Base-by-base conservation (phyloP, 1,284 basidiomycete species). In the Austroboletus niveus region DNA sequence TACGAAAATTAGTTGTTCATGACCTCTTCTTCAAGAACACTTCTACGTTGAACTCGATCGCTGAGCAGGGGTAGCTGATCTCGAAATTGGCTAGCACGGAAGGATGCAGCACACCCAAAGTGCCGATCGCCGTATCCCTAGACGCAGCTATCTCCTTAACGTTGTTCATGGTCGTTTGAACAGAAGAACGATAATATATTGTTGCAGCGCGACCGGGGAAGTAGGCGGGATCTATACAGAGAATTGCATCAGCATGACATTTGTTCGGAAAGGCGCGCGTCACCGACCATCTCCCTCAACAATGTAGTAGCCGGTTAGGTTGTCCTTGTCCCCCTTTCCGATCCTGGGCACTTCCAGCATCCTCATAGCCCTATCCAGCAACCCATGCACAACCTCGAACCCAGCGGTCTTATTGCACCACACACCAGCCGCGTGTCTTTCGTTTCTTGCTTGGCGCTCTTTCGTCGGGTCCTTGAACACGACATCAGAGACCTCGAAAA, bases 391-490 rank as follows among this genome's bases (percentile, higher is more conserved):
- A 57, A 97, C 82, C 75, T 99, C 97, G 70, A 99, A 99, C 8
- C 93, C 93, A 17, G 96, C 97, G 14, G 88, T 90, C 76, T 92
- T 94, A 72, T 97, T 96, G 71, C 93, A 94, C 86, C 93, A 98
- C 31, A 98, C 82, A 0, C 91, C 96, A 0, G 85, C 92, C 1
- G 94, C 86, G 62, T 92, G 88, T 52, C 95, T 79, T 48, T 88
- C 84, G 70, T 99, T 99, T 56, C 87, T 79, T 38, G 93, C 80
- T 70, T 94, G 90, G 41, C 95, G 81, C 72, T 99, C 94, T 54
- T 79, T 73, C 34, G 73, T 71, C 12, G 69, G 61, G 69, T 98
- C 94, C 70, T 98, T 96, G 73, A 95, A 81, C 24, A 92, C 94
- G 40, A 99, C 82, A 69, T 99, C 96, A 14, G 92, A 90, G 1